Evolutionary conservation across 139 green algal genomes (phyloP), one percentile per base, ranked within the genome.

Genomic region (Nannochloris sp.): DNA sequence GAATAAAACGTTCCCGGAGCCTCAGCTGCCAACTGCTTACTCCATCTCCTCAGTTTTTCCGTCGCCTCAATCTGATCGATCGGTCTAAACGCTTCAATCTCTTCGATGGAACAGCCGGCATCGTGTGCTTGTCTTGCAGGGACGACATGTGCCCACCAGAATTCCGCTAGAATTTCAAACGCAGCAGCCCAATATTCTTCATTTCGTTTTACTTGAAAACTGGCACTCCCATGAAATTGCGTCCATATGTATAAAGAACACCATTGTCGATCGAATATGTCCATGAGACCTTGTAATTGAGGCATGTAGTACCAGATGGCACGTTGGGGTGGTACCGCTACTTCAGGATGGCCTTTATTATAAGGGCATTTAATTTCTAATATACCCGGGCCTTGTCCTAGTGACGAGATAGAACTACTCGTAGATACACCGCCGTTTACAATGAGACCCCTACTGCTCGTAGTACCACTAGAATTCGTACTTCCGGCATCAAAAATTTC

Each of bases 281-380:
- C 78, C 84, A 90, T 87, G 45, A 87, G 71, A 25, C 84, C 82
- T 46, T 90, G 84, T 9, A 85, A 51, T 68, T 85, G 82, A 2
- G 82, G 79, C 75, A 91, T 85, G 75, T 91, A 89, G 60, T 91
- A 91, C 68, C 69, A 87, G 32, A 58, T 65, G 29, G 84, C 54
- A 32, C 63, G 31, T 31, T 64, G 24, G 12, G 64, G 67, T 13
- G 80, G 80, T 39, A 57, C 55, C 13, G 71, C 77, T 19, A 35
- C 15, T 31, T 73, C 32, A 2, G 82, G 80, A n/a, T 70, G 32
- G 13, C 82, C 80, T 38, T 55, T 67, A 64, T 88, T 88, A 67
- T 73, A 85, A 8, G 84, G 84, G 68, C 84, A 91, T 70, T 91
- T 91, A 54, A 91, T 78, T 53, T 91, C 84, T 34, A 91, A 64